Evolutionary conservation across 768 basidiomycete species (phyloP).

Genomic region (Hemileccinum rubropunctum): DNA sequence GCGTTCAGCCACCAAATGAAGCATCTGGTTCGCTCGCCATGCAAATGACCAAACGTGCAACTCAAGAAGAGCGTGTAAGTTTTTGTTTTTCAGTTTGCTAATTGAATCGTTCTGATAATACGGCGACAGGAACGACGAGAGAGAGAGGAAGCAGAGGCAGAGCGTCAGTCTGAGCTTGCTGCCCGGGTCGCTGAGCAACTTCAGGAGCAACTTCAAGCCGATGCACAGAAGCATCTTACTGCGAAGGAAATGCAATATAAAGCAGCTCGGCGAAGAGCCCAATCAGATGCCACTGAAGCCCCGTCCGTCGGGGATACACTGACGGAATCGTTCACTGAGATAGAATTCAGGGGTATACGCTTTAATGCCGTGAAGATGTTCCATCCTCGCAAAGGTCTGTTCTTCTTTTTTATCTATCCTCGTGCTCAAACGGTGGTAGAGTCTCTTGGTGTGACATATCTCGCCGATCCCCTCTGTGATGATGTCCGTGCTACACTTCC

Average conservation of each 20-base stretch:
- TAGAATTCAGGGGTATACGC: slow-evolving; percentile 54
- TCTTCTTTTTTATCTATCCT: background rate
- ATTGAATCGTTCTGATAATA: background rate
- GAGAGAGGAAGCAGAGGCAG: slow-evolving; percentile 55
- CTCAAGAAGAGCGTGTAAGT: slow-evolving; percentile 64
- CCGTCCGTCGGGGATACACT: slow-evolving; percentile 48
- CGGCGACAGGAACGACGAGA: slow-evolving; percentile 46
- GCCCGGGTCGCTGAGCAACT: slow-evolving; percentile 56
- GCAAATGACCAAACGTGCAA: slow-evolving; percentile 74
- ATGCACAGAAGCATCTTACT: slow-evolving; percentile 51
- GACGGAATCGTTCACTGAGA: slow-evolving; percentile 61
- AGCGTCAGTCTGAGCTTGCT: slow-evolving; percentile 47
- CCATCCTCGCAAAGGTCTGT: slow-evolving; percentile 64
- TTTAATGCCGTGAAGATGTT: slow-evolving; percentile 71
- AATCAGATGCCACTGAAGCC: slow-evolving; percentile 69
- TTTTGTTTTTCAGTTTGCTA: background rate
- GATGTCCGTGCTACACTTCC: slow-evolving; percentile 55
- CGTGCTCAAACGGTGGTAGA: slow-evolving; percentile 36
- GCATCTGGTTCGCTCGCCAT: slow-evolving; percentile 68
- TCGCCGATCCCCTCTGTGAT: slow-evolving; percentile 75
- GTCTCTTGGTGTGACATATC: slow-evolving; percentile 62
- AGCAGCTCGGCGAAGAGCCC: slow-evolving; percentile 56
- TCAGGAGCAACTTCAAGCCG: slow-evolving; percentile 64
- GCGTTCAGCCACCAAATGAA: slow-evolving; percentile 57
- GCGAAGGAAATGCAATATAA: slow-evolving; percentile 50